phyloP scores from a whole-genome alignment of 2,329 filamentous ascomycete species.

The Colletotrichum somersetense region DNA sequence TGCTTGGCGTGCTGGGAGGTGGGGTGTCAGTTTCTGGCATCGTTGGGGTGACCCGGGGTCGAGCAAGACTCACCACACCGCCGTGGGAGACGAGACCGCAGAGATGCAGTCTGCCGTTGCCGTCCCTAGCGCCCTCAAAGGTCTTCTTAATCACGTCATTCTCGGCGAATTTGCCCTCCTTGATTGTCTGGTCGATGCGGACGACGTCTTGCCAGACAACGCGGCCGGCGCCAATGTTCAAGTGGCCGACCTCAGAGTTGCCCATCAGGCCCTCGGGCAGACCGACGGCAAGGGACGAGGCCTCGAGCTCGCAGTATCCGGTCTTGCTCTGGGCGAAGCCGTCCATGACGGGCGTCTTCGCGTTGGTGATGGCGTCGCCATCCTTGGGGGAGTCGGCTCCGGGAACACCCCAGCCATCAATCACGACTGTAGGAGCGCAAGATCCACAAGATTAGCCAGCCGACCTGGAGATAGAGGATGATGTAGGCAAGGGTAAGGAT shows the following conservation, averaged over 20 bases:
- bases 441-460: slow-evolving; percentile 70
- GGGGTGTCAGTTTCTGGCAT: neutral
- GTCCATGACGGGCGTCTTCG: slow-evolving; percentile 96
- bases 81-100: slow-evolving; percentile 94
- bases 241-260: slow-evolving; percentile 97
- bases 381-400: slow-evolving; percentile 83
- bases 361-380: slow-evolving; percentile 95
- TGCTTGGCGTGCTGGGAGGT: slow-evolving; percentile 84
- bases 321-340: slow-evolving; percentile 84
- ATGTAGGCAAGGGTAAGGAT: slow-evolving; percentile 54
- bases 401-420: slow-evolving; percentile 97
- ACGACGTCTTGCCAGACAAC: slow-evolving; percentile 99
- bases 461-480: slow-evolving; percentile 68
- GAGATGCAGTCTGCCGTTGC: slow-evolving; percentile 92
- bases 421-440: slow-evolving; percentile 80
- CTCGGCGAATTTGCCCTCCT: slow-evolving; percentile 83
- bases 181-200: slow-evolving; percentile 93
- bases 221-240: slow-evolving; percentile 97
- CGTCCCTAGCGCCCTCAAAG: slow-evolving; percentile 84
- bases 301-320: slow-evolving; percentile 93
- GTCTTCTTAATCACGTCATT: slow-evolving; percentile 82
- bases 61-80: slow-evolving; percentile 75
- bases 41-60: slow-evolving; percentile 10
- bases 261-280: slow-evolving; percentile 98
- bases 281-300: slow-evolving; percentile 94